Evolutionary conservation across 192 early-diverging fungal genomes (phyloP), one percentile per base, ranked within the genome.

Genomic region (Linnemannia exigua): DNA sequence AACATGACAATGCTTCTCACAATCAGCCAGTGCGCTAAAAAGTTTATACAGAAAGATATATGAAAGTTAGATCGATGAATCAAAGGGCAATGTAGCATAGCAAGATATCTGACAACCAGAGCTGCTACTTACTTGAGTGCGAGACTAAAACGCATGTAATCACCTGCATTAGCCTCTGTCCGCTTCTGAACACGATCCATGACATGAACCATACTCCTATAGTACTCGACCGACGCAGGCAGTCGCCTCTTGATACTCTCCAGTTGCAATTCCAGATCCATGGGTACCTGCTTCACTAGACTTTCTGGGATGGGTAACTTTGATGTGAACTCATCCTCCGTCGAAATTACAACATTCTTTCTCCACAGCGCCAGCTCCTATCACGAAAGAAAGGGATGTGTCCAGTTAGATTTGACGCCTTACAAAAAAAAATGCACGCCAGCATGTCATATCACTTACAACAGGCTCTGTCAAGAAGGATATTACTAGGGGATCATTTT

Each of bases 401-500:
- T 41, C 22, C 52, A n/a, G 2, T 28, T 28, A 8, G 20, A 28
- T 25, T 8, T 61, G 58, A 5, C 20, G n/a, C n/a, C n/a, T n/a
- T n/a, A n/a, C n/a, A n/a, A n/a, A n/a, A n/a, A n/a, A n/a, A n/a
- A n/a, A n/a, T n/a, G n/a, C n/a, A 25, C 20, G 0, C 22, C 58
- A 5, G 58, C 44, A n/a, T n/a, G n/a, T n/a, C n/a, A n/a, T n/a
- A n/a, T 8, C 58, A 78, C 86, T 63, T 88, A 92, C 94, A 63
- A 88, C 87, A 66, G 92, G 91, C 63, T 93, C 93, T 4, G 93
- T 93, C 37, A 96, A 85, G 70, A 95, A 96, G 22, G 89, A 90
- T 68, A 88, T 68, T 4, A 96, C 89, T 0, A 92, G 51, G 9
- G 89, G 88, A 67, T 97, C 95, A 61, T 88, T 80, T 28, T 87